Evolutionary conservation across 208 protist genomes (phyloP).

Genomic region (Paratrypanosoma confusum): DNA sequence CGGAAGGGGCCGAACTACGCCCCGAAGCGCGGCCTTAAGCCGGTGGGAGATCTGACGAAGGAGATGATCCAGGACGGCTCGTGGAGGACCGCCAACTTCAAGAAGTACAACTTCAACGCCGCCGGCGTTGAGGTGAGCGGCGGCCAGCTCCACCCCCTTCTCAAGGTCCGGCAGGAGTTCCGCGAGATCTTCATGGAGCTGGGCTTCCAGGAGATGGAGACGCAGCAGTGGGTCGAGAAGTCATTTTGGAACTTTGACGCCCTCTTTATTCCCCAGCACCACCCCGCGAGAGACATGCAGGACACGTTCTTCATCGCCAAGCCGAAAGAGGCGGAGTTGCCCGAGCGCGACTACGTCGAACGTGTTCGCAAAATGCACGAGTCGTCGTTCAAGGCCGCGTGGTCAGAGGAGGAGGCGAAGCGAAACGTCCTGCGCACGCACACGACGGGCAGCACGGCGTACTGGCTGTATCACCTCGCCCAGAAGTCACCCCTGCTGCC

Average conservation of each 20-base stretch:
- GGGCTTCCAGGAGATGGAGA: slow-evolving; percentile 99
- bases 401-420: slow-evolving; percentile 88
- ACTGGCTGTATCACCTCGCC: slow-evolving; percentile 94
- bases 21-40: slow-evolving; percentile 47
- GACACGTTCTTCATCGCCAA: slow-evolving; percentile 99
- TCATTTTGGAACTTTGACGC: slow-evolving; percentile 99
- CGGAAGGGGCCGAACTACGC: slow-evolving; percentile 73
- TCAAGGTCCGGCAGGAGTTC: slow-evolving; percentile 98
- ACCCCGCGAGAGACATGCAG: slow-evolving; percentile 99
- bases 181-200: slow-evolving; percentile 98
- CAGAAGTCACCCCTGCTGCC: slow-evolving; percentile 33
- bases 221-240: slow-evolving; percentile 97
- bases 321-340: slow-evolving; percentile 33
- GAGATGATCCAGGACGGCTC: slow-evolving; percentile 91
- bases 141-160: slow-evolving; percentile 97
- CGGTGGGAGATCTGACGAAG: slow-evolving; percentile 84
- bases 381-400: slow-evolving; percentile 88
- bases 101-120: slow-evolving; percentile 96
- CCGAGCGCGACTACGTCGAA: slow-evolving; percentile 85
- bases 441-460: slow-evolving; percentile 98
- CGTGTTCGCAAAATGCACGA: slow-evolving; percentile 92
- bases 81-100: slow-evolving; percentile 93
- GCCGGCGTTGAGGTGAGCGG: slow-evolving; percentile 66
- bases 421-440: slow-evolving; percentile 99
- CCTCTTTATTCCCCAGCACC: slow-evolving; percentile 99